phyloP scores from a whole-genome alignment of 1,284 basidiomycete genomes.

The Austropuccinia psidii region DNA sequence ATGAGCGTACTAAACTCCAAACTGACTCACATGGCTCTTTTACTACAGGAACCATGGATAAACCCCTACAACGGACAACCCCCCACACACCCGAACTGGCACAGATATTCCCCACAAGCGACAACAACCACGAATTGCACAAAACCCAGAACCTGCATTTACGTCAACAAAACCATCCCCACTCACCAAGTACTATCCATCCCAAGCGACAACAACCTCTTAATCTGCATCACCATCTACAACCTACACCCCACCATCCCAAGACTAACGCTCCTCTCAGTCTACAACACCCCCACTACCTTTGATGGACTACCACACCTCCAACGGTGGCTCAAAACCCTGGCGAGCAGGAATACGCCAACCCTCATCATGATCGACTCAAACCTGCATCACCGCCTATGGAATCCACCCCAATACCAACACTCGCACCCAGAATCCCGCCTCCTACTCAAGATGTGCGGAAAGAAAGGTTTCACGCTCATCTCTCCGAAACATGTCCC shows the following conservation, averaged over 20 bases:
- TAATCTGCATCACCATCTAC: background rate
- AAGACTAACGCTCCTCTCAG: too few relatives aligned
- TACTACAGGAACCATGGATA: conserved; percentile 1
- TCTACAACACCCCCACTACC: background rate
- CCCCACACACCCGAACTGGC: background rate
- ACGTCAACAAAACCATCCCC: conserved; percentile 3
- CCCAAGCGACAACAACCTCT: too few relatives aligned
- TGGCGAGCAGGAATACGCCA: background rate
- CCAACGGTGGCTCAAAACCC: too few relatives aligned
- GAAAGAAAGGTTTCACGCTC: background rate
- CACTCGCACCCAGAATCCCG: background rate
- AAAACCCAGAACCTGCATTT: background rate
- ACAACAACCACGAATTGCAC: background rate
- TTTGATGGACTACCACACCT: background rate
- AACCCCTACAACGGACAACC: background rate
- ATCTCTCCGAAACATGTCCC: conserved; percentile 14
- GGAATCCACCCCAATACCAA: conserved; percentile 2
- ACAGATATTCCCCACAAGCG: background rate
- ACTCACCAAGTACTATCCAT: too few relatives aligned
- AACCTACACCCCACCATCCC: too few relatives aligned
- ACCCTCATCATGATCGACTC: conserved; percentile 7
- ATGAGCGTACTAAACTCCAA: background rate
- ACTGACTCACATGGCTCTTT: background rate
- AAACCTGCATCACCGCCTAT: background rate
- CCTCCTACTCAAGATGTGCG: background rate